Evolutionary conservation across 1,139 yeast genomes (phyloP).

Genomic region (Geotrichum siamense): DNA sequence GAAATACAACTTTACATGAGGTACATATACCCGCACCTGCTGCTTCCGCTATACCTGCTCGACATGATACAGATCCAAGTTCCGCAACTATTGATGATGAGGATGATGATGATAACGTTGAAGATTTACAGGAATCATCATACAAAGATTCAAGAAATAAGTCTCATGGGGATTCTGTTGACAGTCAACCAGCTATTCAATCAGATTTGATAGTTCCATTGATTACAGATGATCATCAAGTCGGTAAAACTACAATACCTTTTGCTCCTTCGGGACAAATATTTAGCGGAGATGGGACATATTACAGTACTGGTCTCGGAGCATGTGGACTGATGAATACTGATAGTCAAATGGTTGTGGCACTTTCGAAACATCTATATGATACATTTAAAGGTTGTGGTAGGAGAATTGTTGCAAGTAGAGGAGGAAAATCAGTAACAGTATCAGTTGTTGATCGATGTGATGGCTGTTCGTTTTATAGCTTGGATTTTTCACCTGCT

Average conservation of each 20-base stretch:
- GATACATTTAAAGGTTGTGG: constrained; percentile 39
- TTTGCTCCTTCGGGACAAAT: neutral
- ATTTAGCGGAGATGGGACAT: constrained; percentile 52
- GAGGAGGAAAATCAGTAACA: constrained; percentile 41
- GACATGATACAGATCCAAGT: too few species aligned
- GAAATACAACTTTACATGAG: too few species aligned
- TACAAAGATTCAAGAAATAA: constrained; percentile 17
- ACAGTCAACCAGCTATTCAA: neutral
- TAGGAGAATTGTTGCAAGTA: constrained; percentile 39
- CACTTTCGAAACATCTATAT: constrained; percentile 34
- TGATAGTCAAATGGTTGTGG: constrained; percentile 45
- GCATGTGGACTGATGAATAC: constrained; percentile 50
- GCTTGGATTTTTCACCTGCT: constrained; percentile 48
- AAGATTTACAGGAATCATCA: neutral
- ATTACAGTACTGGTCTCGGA: constrained; percentile 51
- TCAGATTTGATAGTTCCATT: neutral
- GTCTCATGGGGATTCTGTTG: constrained; percentile 25
- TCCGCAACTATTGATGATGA: constrained; percentile 15
- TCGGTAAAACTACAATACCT: too few species aligned
- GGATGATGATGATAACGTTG: constrained; percentile 13
- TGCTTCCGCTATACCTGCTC: too few species aligned
- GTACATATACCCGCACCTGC: too few species aligned
- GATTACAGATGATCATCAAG: neutral
- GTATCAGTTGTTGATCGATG: constrained; percentile 52
- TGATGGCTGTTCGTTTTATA: constrained; percentile 43